Conservation (phyloP, 2,329 filamentous ascomycete genomes). For the Aspergillus versicolor region DNA sequence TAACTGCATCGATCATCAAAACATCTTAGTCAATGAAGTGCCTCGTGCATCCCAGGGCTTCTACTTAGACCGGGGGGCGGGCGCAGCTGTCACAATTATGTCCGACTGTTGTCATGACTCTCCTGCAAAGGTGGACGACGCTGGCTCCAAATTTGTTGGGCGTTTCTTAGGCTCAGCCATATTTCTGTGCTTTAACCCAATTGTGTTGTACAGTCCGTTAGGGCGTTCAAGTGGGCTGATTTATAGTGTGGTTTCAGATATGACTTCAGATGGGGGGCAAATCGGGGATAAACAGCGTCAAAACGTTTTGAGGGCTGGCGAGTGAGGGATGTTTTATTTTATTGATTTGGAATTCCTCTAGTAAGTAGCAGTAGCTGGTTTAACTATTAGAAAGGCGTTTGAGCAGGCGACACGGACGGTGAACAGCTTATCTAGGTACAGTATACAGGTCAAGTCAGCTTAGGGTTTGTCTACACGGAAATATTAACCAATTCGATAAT, state of each 20-base stretch:
- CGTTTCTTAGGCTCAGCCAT: slow-evolving; percentile 4
- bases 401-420: too few species aligned
- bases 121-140: not conserved
- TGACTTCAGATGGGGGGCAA: too few species aligned
- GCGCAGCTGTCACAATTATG: not conserved
- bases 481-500: too few species aligned
- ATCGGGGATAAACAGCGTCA: too few species aligned
- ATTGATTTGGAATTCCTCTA: too few species aligned
- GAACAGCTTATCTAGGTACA: not conserved
- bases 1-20: not conserved
- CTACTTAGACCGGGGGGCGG: too few species aligned
- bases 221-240: slow-evolving; percentile 5
- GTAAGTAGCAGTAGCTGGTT: too few species aligned
- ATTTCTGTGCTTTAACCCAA: not conserved
- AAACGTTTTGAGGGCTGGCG: too few species aligned
- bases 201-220: not conserved
- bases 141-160: not conserved
- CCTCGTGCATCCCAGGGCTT: too few species aligned
- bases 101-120: not conserved
- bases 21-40: not conserved
- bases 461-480: not conserved
- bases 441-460: too few species aligned
- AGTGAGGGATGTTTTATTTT: too few species aligned
- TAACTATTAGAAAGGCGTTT: too few species aligned
- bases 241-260: not conserved